Base-by-base conservation (phyloP, 768 basidiomycete genomes). In the Pleurotus ostreatus region DNA sequence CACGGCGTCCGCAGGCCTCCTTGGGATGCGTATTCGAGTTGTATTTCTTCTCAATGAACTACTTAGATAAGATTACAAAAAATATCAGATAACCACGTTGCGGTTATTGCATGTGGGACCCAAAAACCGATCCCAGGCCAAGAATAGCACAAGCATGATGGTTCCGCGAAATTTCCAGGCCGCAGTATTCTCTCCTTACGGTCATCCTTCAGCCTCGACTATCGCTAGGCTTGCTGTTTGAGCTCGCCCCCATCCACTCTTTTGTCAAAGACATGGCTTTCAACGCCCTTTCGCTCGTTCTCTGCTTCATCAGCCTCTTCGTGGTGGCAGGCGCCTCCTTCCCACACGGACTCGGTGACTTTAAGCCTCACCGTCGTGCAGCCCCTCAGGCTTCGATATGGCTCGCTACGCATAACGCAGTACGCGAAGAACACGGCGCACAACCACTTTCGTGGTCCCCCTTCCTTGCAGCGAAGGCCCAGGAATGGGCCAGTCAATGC, bases 401-500 rank as follows among this genome's bases (percentile, higher is more conserved):
- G 60, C 70, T 86, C 15, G 39, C 49, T 23, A 68, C 70, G 0
- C 83, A 85, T 64, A 86, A 86, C 63, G 55, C 49, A 22, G 64
- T 79, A 45, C 80, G 85, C 55, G 66, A 65, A 0, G 38, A 45
- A 23, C 75, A 81, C 65, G 70, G 70, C 51, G 80, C 79, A 4
- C 58, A 64, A 0, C 63, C 73, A 3, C 68, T 86, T 34, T 68
- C 61, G 11, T 86, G 85, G 84, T 80, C 79, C 5, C 49, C 66
- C 5, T 57, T 65, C 12, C 72, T 83, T 39, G 83, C 81, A 11
- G 61, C 60, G 20, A 72, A 68, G 41, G 85, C 85, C 5, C 73
- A 71, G 56, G 8, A 58, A 41, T 85, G 82, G 83, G 82, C 79
- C 6, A 71, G 75, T 55, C 64, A 59, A 1, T 86, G 83, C 64